Conservation (phyloP, 2,329 filamentous ascomycete genomes). For the Tolypocladium inflatum region DNA sequence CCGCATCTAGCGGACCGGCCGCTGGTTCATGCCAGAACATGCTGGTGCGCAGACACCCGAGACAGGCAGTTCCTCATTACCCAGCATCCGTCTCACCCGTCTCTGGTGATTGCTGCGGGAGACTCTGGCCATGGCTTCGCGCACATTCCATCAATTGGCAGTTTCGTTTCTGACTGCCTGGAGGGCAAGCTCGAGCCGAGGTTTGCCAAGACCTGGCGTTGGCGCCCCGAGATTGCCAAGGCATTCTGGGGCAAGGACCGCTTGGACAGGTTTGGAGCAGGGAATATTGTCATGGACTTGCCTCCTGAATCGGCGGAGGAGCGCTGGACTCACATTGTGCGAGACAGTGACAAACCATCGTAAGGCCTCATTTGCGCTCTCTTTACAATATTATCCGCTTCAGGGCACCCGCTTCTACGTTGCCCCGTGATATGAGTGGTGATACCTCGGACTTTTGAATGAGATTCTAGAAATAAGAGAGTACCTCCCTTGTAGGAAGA, state of each 20-base stretch:
- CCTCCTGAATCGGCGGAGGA: not conserved
- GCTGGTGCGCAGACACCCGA: not conserved
- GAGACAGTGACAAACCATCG: not conserved
- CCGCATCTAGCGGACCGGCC: not conserved
- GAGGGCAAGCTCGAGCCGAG: not conserved
- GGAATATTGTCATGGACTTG: not conserved
- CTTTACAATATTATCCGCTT: too few relatives aligned
- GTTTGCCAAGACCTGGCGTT: not conserved
- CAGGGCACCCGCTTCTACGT: too few relatives aligned
- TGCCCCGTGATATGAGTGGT: too few relatives aligned
- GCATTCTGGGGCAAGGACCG: not conserved
- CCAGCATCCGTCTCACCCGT: not conserved
- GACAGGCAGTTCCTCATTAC: not conserved
- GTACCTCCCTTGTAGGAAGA: too few relatives aligned
- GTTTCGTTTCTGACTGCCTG: not conserved
- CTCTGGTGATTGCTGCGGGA: not conserved
- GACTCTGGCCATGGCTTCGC: not conserved
- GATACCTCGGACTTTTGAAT: too few relatives aligned
- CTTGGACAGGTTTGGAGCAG: not conserved
- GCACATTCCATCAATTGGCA: not conserved
- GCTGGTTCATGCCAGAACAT: not conserved
- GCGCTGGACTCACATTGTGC: not conserved
- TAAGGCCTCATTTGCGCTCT: too few relatives aligned
- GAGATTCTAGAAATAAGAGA: too few relatives aligned
- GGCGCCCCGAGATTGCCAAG: not conserved